A percentile compares a stretch with the other conserved stretches of the same genome.
These are phyloP conservation scores for Fagopyrum esculentum DNA, from an alignment of 148 eudicot species.

Conservation along the genomic window DNA sequence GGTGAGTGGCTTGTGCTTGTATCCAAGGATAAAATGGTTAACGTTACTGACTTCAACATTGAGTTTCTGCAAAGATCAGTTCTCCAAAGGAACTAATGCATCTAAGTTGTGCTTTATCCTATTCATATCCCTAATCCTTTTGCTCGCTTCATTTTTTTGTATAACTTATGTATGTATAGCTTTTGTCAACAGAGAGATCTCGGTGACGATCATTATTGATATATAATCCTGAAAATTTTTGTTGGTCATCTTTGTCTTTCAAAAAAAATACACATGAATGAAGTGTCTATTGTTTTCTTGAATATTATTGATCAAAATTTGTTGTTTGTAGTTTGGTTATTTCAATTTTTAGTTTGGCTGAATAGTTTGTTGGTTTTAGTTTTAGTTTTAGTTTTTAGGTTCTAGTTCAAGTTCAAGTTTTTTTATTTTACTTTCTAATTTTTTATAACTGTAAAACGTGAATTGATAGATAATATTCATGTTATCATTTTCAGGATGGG, in stretches of 20 bases:
- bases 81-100: background rate
- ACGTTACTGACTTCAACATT: slow-evolving; percentile 16
- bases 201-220: slow-evolving; percentile 18
- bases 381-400: too few species aligned
- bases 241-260: slow-evolving; percentile 14
- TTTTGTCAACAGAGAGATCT: slow-evolving; percentile 9
- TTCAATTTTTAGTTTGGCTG: too few species aligned
- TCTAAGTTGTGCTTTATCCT: slow-evolving; percentile 3
- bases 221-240: slow-evolving; percentile 17
- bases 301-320: too few species aligned
- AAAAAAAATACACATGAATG: background rate
- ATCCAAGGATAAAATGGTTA: slow-evolving; percentile 25
- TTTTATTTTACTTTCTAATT: too few species aligned
- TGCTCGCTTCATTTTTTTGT: slow-evolving; percentile 23
- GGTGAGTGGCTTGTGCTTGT: slow-evolving; percentile 29
- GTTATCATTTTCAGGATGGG: too few species aligned
- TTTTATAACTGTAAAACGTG: too few species aligned
- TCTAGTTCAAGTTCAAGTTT: too few species aligned
- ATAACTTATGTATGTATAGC: slow-evolving; percentile 13
- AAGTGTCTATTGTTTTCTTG: too few species aligned
- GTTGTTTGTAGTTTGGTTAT: too few species aligned
- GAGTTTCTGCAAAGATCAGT: slow-evolving; percentile 9
- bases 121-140: slow-evolving; percentile 3
- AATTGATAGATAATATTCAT: too few species aligned
- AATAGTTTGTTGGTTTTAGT: too few species aligned